Conservation (phyloP, 305 asterid genomes). For the Fraxinus dipetala region DNA sequence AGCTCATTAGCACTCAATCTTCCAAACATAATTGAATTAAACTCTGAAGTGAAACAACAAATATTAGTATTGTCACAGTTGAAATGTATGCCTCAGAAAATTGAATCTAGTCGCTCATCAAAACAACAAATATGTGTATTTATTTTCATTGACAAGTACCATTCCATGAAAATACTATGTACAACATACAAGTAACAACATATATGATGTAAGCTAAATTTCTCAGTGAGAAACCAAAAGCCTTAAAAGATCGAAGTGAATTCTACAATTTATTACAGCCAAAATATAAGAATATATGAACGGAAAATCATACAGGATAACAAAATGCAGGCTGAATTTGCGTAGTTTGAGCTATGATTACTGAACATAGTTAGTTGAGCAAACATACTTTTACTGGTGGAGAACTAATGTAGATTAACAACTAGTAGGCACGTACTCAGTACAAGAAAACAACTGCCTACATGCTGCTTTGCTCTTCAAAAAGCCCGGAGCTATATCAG, state of each 20-base stretch:
- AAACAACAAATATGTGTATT: background rate
- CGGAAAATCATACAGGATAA: background rate
- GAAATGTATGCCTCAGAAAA: background rate
- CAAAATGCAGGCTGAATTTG: background rate
- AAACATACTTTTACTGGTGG: background rate
- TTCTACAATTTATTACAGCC: background rate
- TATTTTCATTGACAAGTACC: background rate
- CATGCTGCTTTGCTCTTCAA: background rate
- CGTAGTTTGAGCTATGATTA: background rate
- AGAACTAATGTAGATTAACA: background rate
- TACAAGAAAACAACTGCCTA: background rate
- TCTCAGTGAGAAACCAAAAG: background rate
- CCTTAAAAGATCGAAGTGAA: background rate
- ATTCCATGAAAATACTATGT: background rate
- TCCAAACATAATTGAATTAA: conserved; percentile 1
- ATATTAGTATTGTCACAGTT: background rate
- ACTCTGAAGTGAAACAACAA: background rate
- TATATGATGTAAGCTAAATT: background rate
- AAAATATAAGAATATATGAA: background rate
- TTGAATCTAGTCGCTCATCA: background rate
- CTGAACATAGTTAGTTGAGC: background rate
- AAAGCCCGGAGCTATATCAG: background rate
- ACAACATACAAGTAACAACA: background rate
- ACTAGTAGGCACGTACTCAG: background rate
- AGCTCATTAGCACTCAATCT: background rate